Base-by-base conservation (phyloP, 495 filamentous ascomycete genomes). In the Aspergillus olivimuriae region DNA sequence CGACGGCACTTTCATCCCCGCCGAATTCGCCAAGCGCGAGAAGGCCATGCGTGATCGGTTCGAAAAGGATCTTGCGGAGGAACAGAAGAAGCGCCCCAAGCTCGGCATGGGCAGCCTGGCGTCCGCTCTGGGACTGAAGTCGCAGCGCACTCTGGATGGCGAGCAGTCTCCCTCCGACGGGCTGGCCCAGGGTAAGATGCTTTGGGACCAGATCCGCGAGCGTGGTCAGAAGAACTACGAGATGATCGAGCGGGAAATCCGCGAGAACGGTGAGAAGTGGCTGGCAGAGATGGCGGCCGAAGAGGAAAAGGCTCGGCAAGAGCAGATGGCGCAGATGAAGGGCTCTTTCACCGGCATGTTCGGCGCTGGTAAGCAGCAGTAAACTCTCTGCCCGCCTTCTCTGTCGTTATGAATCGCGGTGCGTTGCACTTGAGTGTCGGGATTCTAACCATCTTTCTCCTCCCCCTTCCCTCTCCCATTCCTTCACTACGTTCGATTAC, bases 231-330 rank as follows among this genome's bases (percentile, higher is more conserved):
- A 83, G 67, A 82, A 87, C 60, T 97, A 97, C 66, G 78, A 94
- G 69, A 60, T 80, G 58, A 77, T 95, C 47, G 92, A 97, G 65
- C 78, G 77, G 56, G 81, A 95, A 68, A 92, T 98, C 57, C 74
- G 82, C 32, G 84, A 89, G 64, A 91, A 97, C 60, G 92, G 87
- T 30, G 86, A 88, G 69, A 87, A 89, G 65, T 94, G 89, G 88
- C 70, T 97, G 53, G 86, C 84, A 71, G 90, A 96, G 65, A 89
- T 94, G 73, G 84, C 82, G 31, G 80, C 80, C 30, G 76, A 84
- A 48, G 81, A 87, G 63, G 89, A 95, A 75, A 90, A 86, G 73
- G 72, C 78, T 44, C 81, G 83, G 51, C 84, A 94, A 50, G 89
- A 94, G 68, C 82, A 82, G 62, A 92, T 95, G 86, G 84, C 87